Percentiles rank a stretch among this genome's conserved stretches.
Conservation (phyloP, 495 filamentous ascomycete species). For the Lineolata rhizophorae region DNA sequence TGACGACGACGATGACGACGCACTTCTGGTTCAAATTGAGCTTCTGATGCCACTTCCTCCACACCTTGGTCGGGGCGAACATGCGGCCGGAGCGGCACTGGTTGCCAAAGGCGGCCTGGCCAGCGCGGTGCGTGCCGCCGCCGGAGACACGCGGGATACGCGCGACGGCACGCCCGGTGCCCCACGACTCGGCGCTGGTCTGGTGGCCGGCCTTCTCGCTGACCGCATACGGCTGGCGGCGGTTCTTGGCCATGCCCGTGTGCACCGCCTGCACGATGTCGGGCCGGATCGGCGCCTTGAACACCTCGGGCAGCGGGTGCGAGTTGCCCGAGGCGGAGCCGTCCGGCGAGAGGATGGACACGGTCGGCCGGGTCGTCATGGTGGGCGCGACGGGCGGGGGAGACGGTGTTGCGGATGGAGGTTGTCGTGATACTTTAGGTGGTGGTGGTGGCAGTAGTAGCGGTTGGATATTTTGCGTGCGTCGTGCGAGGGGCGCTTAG, state of each 20-base stretch:
- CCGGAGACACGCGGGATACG: constrained; percentile 99
- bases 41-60: constrained; percentile 99
- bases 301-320: constrained; percentile 80
- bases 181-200: constrained; percentile 98
- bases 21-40: constrained; percentile 94
- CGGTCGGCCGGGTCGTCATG: constrained; percentile 89
- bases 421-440: too few relatives aligned
- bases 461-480: constrained; percentile 1
- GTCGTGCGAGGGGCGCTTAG: neutral
- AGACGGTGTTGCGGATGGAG: constrained; percentile 2
- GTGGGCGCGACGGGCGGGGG: constrained; percentile 11
- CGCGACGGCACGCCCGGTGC: constrained; percentile 98
- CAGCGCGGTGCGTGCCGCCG: constrained; percentile 98
- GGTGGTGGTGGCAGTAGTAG: too few relatives aligned
- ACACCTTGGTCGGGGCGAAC: constrained; percentile 99
- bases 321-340: constrained; percentile 72
- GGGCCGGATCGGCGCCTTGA: constrained; percentile 86
- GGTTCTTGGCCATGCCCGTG: constrained; percentile 99
- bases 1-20: too few relatives aligned
- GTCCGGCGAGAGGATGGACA: constrained; percentile 83
- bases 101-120: constrained; percentile 99
- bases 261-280: constrained; percentile 97
- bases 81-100: constrained; percentile 98
- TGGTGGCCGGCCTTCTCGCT: constrained; percentile 99
- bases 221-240: constrained; percentile 97